Evolutionary conservation across 2,329 filamentous ascomycete species (phyloP).

Genomic region (Periconia macrospinosa): DNA sequence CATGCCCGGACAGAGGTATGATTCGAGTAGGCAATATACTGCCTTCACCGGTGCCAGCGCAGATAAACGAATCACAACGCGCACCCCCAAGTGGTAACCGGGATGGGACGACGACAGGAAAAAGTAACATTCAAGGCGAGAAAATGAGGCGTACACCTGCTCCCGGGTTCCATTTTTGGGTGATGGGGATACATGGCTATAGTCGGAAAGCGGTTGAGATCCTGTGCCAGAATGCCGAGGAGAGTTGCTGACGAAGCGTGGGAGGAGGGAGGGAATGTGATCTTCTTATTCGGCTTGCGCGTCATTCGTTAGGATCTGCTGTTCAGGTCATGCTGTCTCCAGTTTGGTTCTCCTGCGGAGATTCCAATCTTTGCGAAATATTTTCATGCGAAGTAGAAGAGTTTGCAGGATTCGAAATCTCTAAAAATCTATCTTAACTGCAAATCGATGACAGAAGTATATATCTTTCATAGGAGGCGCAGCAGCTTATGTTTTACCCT

Average conservation of each 20-base stretch:
- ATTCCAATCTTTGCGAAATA: too few species aligned
- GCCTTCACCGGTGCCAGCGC: slow-evolving; percentile 1
- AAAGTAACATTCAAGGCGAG: background rate
- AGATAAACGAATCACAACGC: background rate
- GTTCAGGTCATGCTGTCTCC: too few species aligned
- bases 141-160: slow-evolving; percentile 3
- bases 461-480: background rate
- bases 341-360: too few species aligned
- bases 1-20: background rate
- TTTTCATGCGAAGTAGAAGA: too few species aligned
- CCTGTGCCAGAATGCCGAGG: background rate
- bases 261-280: background rate
- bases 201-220: background rate
- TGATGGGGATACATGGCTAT: background rate
- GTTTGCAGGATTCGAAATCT: background rate
- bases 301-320: too few species aligned
- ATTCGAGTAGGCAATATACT: slow-evolving; percentile 1
- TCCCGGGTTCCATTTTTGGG: background rate
- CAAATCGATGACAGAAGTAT: background rate
- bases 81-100: background rate
- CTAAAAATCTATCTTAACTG: background rate
- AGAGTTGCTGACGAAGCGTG: slow-evolving; percentile 2
- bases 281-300: too few species aligned
- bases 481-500: background rate
- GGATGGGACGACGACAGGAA: background rate